phyloP scores from a whole-genome alignment of 306 rosid genomes.

The Lathyrus sativus region DNA sequence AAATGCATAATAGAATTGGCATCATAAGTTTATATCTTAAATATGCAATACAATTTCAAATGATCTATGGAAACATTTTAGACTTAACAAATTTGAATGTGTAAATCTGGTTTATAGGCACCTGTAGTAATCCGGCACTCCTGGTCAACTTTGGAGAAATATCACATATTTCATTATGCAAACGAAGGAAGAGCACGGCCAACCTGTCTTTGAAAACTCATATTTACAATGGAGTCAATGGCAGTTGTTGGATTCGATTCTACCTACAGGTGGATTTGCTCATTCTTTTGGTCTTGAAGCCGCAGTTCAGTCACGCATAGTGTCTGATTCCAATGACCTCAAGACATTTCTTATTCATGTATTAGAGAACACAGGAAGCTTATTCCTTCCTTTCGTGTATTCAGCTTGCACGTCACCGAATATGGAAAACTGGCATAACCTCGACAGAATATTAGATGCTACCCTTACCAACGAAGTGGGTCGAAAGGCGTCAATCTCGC shows the following conservation, averaged over 20 bases:
- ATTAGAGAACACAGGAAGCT: conserved; percentile 80
- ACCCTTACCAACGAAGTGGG: conserved; percentile 72
- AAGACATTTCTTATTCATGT: conserved; percentile 62
- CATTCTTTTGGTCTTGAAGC: conserved; percentile 90
- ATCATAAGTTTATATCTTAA: conserved; percentile 10
- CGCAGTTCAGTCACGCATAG: conserved; percentile 67
- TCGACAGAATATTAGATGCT: conserved; percentile 69
- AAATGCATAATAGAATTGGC: neutral
- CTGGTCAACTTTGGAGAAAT: neutral
- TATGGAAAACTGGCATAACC: conserved; percentile 60
- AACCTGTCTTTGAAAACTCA: conserved; percentile 38
- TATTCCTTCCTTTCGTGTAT: conserved; percentile 79
- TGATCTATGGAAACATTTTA: conserved; percentile 4
- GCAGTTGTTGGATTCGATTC: conserved; percentile 81
- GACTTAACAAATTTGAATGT: conserved; percentile 25
- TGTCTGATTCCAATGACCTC: conserved; percentile 62
- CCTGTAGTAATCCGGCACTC: conserved; percentile 32
- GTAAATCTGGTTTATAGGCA: conserved; percentile 35
- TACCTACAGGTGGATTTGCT: conserved; percentile 92
- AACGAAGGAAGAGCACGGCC: conserved; percentile 28
- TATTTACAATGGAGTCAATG: conserved; percentile 69
- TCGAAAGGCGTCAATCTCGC: conserved; percentile 77
- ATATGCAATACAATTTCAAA: conserved; percentile 25
- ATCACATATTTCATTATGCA: conserved; percentile 42
- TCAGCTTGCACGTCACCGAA: conserved; percentile 60